A percentile compares a stretch with the other conserved stretches of the same genome.
Conservation (phyloP, 2,329 filamentous ascomycete species). For the Cladophialophora psammophila region DNA sequence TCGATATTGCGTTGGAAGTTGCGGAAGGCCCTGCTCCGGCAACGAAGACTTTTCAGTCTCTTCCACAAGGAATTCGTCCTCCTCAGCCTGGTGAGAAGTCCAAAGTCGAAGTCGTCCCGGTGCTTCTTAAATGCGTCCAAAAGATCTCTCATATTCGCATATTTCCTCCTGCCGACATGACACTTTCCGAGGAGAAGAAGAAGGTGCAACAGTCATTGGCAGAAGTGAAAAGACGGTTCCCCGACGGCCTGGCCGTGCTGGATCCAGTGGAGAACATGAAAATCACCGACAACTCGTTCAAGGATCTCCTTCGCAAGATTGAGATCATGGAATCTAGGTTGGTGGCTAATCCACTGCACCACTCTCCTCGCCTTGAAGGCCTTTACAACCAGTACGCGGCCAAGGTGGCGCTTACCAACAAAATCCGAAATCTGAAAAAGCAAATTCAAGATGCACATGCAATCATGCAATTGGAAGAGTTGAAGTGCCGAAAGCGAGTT, state of each 20-base stretch:
- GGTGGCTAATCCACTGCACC: conserved; percentile 87
- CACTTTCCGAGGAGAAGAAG: conserved; percentile 71
- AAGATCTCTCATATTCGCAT: conserved; percentile 83
- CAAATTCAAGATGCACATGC: conserved; percentile 83
- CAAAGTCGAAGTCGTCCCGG: conserved; percentile 83
- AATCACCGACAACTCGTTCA: conserved; percentile 91
- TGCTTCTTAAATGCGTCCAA: conserved; percentile 84
- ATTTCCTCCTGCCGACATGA: conserved; percentile 80
- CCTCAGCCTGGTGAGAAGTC: conserved; percentile 68
- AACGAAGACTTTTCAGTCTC: conserved; percentile 69
- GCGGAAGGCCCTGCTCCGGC: conserved; percentile 61
- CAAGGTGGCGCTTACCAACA: conserved; percentile 77
- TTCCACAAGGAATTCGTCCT: conserved; percentile 69
- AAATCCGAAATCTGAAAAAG: conserved; percentile 89
- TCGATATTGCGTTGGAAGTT: conserved; percentile 79
- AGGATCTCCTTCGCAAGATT: conserved; percentile 90
- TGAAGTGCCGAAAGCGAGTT: conserved; percentile 95
- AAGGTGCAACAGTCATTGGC: conserved; percentile 71
- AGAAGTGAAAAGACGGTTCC: conserved; percentile 86
- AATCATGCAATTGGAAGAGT: conserved; percentile 91
- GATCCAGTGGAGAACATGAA: conserved; percentile 97
- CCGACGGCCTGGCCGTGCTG: conserved; percentile 85
- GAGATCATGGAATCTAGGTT: conserved; percentile 93
- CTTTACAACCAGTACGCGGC: conserved; percentile 86
- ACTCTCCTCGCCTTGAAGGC: conserved; percentile 81